Base-by-base conservation (phyloP, 768 basidiomycete species). In the Pulveroboletus sp. region DNA sequence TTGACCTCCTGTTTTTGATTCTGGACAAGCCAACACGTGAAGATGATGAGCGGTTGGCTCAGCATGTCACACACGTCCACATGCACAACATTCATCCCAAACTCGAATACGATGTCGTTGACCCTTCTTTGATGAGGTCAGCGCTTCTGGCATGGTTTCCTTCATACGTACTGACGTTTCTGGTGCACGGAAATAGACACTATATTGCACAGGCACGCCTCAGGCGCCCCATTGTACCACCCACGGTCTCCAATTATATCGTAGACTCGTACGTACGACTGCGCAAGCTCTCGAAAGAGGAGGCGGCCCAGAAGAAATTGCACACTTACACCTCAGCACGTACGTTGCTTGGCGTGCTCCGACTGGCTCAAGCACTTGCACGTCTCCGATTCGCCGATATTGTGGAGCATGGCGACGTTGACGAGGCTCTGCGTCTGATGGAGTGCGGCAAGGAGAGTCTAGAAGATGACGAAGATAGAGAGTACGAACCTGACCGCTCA, bases 11-110 rank as follows among this genome's bases (percentile, higher is more conserved):
- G 52, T 98, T 98, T 77, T 77, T 99, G 63, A 94, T 98, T 52
- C 81, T 99, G 42, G 96, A 99, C 71, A 97, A 94, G 59, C 94
- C 96, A 2, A 81, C 83, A 7, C 77, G 93, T 53, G 96, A 98
- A 62, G 93, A 93, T 57, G 96, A 99, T 61, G 95, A 98, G 64
- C 79, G 93, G 43, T 78, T 99, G 6, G 96, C 96, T 12, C 86
- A 93, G 66, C 96, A 99, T 71, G 93, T 99, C 58, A 96, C 96
- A 1, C 86, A 93, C 63, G 96, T 99, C 21, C 96, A 99, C 67
- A 98, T 98, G 96, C 79, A 92, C 71, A 93, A 87, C 52, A 75
- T 75, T 11, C 95, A 97, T 61, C 96, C 96, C 3, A 80, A 83
- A 46, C 77, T 95, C 38, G 87, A 89, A 39, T 74, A 81, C 60